Conservation (phyloP, 805 yeast genomes). For the Isabelozyma pseudorhagii region DNA sequence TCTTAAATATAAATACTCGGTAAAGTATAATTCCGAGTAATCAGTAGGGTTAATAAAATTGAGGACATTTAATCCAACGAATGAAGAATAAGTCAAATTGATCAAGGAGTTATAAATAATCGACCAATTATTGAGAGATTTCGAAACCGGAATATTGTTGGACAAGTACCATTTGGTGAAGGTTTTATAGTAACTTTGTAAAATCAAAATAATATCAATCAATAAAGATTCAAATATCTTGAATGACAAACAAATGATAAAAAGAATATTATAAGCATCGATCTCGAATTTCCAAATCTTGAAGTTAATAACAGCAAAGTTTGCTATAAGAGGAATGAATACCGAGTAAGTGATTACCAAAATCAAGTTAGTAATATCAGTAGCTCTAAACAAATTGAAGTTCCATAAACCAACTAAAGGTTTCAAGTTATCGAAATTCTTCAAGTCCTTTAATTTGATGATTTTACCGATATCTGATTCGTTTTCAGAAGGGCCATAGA, state of each 20-base stretch:
- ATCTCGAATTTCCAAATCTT: slow-evolving; percentile 2
- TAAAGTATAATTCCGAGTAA: slow-evolving; percentile 13
- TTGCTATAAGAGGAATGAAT: slow-evolving; percentile 38
- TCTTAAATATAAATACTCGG: slow-evolving; percentile 47
- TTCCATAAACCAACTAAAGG: slow-evolving; percentile 62
- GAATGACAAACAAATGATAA: slow-evolving; percentile 40
- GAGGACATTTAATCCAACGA: slow-evolving; percentile 40
- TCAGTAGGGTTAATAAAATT: slow-evolving; percentile 15
- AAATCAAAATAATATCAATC: slow-evolving; percentile 49
- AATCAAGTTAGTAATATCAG: slow-evolving; percentile 53
- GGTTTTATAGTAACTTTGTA: slow-evolving; percentile 58
- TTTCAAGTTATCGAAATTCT: slow-evolving; percentile 36
- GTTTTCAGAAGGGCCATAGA: slow-evolving; percentile 53
- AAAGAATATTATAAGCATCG: slow-evolving; percentile 25
- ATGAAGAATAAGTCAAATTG: slow-evolving; percentile 54
- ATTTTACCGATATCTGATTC: slow-evolving; percentile 33
- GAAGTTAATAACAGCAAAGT: slow-evolving; percentile 20
- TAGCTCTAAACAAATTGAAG: slow-evolving; percentile 60
- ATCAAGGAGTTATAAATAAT: slow-evolving; percentile 51
- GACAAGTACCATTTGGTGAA: slow-evolving; percentile 65
- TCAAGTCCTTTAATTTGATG: slow-evolving; percentile 48
- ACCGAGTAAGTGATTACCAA: slow-evolving; percentile 40
- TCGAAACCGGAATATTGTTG: slow-evolving; percentile 59
- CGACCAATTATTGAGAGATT: slow-evolving; percentile 74
- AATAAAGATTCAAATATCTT: slow-evolving; percentile 51